Conservation (phyloP, 2,329 filamentous ascomycete genomes). For the Microsporum audouinii region DNA sequence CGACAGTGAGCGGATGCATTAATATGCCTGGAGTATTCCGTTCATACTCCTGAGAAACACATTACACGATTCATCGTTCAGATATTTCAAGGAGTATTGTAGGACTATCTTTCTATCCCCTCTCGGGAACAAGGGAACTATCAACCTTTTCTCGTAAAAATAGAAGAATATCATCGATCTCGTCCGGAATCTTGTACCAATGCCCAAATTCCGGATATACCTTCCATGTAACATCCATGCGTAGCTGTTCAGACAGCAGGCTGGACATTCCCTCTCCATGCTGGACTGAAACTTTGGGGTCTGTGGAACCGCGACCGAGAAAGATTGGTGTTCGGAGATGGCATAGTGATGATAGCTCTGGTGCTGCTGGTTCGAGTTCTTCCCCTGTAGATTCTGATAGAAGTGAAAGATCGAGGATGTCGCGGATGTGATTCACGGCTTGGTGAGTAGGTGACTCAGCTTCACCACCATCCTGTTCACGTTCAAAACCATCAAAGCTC, state of each 20-base stretch:
- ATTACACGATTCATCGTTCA: no score
- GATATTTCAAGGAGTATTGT: no score
- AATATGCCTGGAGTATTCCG: no score
- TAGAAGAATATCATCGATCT: constrained; percentile 37
- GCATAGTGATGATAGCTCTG: not conserved
- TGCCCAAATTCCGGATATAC: constrained; percentile 30
- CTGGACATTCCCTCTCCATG: constrained; percentile 21
- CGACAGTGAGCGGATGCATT: no score
- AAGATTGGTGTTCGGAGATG: constrained; percentile 30
- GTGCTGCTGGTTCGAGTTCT: not conserved
- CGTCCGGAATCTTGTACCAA: constrained; percentile 32
- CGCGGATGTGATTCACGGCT: not conserved
- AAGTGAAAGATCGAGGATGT: constrained; percentile 27
- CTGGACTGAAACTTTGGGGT: constrained; percentile 31
- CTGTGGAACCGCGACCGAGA: constrained; percentile 33
- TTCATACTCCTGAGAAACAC: no score
- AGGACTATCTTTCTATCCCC: not conserved
- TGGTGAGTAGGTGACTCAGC: not conserved
- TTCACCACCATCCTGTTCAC: not conserved
- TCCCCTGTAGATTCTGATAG: constrained; percentile 21
- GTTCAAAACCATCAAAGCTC: not conserved
- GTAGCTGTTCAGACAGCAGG: constrained; percentile 18
- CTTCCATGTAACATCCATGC: constrained; percentile 28
- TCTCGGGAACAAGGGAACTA: constrained; percentile 3
- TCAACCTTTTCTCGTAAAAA: constrained; percentile 21